Base-by-base conservation (phyloP, 805 yeast species). In the Ogataea wickerhamii region DNA sequence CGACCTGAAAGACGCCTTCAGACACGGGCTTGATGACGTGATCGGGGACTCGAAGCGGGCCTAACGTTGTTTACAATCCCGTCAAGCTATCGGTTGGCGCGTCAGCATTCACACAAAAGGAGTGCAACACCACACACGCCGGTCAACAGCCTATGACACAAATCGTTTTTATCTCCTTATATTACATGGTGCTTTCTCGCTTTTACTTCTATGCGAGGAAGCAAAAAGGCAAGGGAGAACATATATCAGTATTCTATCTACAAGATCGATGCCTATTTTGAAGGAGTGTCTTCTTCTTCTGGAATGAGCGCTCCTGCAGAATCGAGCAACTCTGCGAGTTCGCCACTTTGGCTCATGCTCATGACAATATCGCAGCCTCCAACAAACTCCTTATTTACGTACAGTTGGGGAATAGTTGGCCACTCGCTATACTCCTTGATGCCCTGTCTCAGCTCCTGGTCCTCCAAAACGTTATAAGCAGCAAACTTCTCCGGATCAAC, bases 341-440 rank as follows among this genome's bases (percentile, higher is more conserved):
- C 96, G n/a, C 98, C 98, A 37, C 68, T 60, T 52, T 82, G 84
- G 27, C 94, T 86, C 98, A 93, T 89, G 40, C 85, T 78, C 58
- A 83, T 87, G 37, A 93, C 73, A 47, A 93, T 89, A 64, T 93
- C 99, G 66, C 97, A 93, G 4, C 99, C 99, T 31, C 99, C 99
- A 37, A 93, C 75, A 58, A 93, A 93, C 60, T 93, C 98, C 49
- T 82, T 80, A 51, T 82, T 76, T 11, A 93, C 87, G 58, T 89
- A 93, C 30, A 93, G 73, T 64, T 93, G 99, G 12, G 99, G 99
- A 43, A 93, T 88, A 1, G 99, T 93, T 40, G 99, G 99, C 99
- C 99, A 93, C 48, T 85, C 82, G 51, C 91, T 80, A 64, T 77
- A 93, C 61, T 93, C 98, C 67, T 93, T 93, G 55, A 93, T 87